Conservation (phyloP, 805 yeast species). For the Wickerhamiella nectarea region DNA sequence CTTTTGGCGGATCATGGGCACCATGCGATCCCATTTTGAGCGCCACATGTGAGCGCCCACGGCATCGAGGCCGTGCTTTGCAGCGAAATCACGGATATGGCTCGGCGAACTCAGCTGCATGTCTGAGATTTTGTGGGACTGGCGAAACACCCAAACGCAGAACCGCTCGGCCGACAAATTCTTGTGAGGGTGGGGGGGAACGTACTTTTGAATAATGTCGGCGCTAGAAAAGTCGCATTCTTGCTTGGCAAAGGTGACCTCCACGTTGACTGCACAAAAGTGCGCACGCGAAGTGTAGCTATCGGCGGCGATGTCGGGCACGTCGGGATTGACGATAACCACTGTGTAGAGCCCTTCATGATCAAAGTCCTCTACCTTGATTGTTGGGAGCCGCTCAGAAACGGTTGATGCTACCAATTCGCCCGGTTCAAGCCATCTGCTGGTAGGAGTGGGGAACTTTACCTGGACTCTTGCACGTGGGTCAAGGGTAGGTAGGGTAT, state of each 20-base stretch:
- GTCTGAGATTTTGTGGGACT: conserved; percentile 27
- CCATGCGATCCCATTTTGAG: conserved; percentile 57
- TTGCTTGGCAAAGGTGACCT: conserved; percentile 44
- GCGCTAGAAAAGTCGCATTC: conserved; percentile 31
- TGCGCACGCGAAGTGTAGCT: conserved; percentile 57
- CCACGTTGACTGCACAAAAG: conserved; percentile 63
- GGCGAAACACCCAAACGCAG: conserved; percentile 84
- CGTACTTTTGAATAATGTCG: conserved; percentile 42
- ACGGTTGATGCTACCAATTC: conserved; percentile 55
- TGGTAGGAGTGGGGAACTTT: conserved; percentile 31
- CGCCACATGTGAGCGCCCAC: conserved; percentile 92
- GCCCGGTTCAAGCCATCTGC: conserved; percentile 70
- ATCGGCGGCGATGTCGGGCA: conserved; percentile 62
- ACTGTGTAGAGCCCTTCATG: conserved; percentile 53
- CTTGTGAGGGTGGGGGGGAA: conserved; percentile 82
- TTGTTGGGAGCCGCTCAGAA: conserved; percentile 61
- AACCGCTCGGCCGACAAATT: conserved; percentile 74
- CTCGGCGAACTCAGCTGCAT: conserved; percentile 23
- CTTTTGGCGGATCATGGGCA: conserved; percentile 53
- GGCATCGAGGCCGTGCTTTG: conserved; percentile 43
- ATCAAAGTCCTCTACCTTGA: conserved; percentile 63
- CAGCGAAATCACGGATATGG: conserved; percentile 58
- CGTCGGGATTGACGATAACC: conserved; percentile 79
- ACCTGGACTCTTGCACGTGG: conserved; percentile 67
- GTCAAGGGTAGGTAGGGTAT: conserved; percentile 76